Evolutionary conservation across 805 yeast genomes (phyloP).

Genomic region (Diddensiella transvaalensis): DNA sequence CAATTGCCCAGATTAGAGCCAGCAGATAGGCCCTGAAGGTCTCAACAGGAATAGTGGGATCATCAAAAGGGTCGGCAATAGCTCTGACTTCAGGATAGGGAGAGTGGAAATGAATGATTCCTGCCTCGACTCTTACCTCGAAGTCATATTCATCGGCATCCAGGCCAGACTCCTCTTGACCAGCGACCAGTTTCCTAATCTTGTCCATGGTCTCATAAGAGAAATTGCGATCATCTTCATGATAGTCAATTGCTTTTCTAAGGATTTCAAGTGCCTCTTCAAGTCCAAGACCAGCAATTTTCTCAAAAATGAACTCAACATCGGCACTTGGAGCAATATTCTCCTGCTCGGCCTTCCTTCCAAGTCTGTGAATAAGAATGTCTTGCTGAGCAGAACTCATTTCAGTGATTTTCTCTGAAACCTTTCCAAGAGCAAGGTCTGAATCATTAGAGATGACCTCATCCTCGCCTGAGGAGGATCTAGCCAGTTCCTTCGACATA

Average conservation of each 20-base stretch:
- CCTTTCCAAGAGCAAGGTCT: not conserved
- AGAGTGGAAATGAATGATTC: conserved; percentile 39
- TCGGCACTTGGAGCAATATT: conserved; percentile 17
- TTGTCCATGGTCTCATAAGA: conserved; percentile 38
- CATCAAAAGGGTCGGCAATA: conserved; percentile 50
- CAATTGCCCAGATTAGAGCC: conserved; percentile 36
- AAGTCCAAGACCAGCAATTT: conserved; percentile 27
- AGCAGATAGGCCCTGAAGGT: conserved; percentile 46
- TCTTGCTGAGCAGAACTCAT: not conserved
- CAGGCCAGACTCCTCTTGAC: conserved; percentile 13
- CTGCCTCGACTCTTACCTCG: conserved; percentile 41
- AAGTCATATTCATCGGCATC: conserved; percentile 16
- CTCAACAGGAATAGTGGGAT: conserved; percentile 42
- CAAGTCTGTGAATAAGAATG: conserved; percentile 1
- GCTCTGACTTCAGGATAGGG: conserved; percentile 60
- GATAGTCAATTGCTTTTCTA: conserved; percentile 40
- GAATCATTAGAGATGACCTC: not conserved
- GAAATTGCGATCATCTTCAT: conserved; percentile 48
- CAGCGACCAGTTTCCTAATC: conserved; percentile 25
- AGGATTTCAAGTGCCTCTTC: conserved; percentile 43
- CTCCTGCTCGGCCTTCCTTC: conserved; percentile 8
- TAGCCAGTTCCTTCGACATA: not conserved
- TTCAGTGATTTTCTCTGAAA: not conserved
- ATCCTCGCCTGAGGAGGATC: conserved; percentile 1
- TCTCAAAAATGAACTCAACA: conserved; percentile 20